Evolutionary conservation across 352 stramenopile species (phyloP).

Genomic region (Phytopythium delawarense): DNA sequence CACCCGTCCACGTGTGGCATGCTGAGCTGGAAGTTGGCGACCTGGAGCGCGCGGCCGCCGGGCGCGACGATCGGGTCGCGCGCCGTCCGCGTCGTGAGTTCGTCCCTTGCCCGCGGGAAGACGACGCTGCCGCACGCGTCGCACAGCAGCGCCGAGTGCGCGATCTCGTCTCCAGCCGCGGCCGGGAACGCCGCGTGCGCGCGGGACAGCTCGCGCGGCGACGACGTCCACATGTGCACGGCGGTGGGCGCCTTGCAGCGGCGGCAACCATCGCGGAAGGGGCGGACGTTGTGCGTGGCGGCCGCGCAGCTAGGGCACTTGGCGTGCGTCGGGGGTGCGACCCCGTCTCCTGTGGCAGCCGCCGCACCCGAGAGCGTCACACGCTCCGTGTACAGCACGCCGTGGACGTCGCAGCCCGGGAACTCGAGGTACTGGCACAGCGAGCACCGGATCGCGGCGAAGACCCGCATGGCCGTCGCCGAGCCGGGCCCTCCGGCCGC

Average conservation of each 20-base stretch:
- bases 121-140: constrained; percentile 68
- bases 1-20: constrained; percentile 88
- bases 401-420: constrained; percentile 82
- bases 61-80: constrained; percentile 44
- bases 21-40: constrained; percentile 82
- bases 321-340: constrained; percentile 34
- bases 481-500: constrained; percentile 1
- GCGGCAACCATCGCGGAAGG: constrained; percentile 80
- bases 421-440: constrained; percentile 87
- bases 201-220: constrained; percentile 55
- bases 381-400: constrained; percentile 74
- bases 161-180: constrained; percentile 52
- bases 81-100: constrained; percentile 55
- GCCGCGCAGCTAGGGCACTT: constrained; percentile 83
- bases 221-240: constrained; percentile 72
- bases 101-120: constrained; percentile 68
- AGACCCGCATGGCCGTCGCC: constrained; percentile 39
- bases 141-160: constrained; percentile 70
- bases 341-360: constrained; percentile 6
- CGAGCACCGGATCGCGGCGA: constrained; percentile 79
- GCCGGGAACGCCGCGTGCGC: constrained; percentile 63
- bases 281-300: constrained; percentile 77
- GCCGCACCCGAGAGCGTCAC: constrained; percentile 12
- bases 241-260: constrained; percentile 71
- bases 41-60: constrained; percentile 61